Base-by-base conservation (phyloP, 306 rosid genomes). In the Cyclanthera cordifolia region DNA sequence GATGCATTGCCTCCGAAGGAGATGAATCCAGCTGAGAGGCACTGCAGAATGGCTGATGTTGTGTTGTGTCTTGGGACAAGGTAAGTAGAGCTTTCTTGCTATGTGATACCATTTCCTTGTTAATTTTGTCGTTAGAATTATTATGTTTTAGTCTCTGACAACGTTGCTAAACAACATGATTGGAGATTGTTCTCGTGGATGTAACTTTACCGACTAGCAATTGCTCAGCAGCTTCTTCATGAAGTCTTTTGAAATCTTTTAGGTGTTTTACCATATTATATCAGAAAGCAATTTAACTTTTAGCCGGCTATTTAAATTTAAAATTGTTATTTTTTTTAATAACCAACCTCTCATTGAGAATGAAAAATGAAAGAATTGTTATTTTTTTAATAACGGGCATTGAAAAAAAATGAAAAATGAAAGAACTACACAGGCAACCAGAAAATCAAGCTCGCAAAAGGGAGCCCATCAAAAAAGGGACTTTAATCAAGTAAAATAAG, bases 21-120 rank as follows among this genome's bases (percentile, higher is more conserved):
- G 83, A 93, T 93, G 99, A 72, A 84, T 79, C 91, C 87, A 30
- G 95, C 99, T 21, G 99, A 93, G 87, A 90, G 86, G 82, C 91
- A 93, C 84, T 93, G 99, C 79, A 86, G 66, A 81, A 88, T 86
- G 87, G 99, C 99, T 20, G 99, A 93, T 79, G 76, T 93, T 58
- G 95, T 93, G 67, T 80, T 93, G 73, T 93, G 99, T 85, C 74
- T 93, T 76, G 99, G 99, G 77, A 93, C 99, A 53, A 93, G 99
- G 99, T 93, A 82, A 67, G 19, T 15, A 70, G 72, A 48, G 48
- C 21, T 55, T 68, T 25, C 49, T 72, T 65, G 54, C 73, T 78
- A 53, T 30, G 24, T 16, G 21, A 53, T 46, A 41, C n/a, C 30
- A 6, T 0, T 53, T 25, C 12, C 11, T 65, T 50, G 59, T 28